Evolutionary conservation across 192 early-diverging fungal genomes (phyloP), one percentile per base, ranked within the genome.

Genomic region (Jimgerdemannia lactiflua): DNA sequence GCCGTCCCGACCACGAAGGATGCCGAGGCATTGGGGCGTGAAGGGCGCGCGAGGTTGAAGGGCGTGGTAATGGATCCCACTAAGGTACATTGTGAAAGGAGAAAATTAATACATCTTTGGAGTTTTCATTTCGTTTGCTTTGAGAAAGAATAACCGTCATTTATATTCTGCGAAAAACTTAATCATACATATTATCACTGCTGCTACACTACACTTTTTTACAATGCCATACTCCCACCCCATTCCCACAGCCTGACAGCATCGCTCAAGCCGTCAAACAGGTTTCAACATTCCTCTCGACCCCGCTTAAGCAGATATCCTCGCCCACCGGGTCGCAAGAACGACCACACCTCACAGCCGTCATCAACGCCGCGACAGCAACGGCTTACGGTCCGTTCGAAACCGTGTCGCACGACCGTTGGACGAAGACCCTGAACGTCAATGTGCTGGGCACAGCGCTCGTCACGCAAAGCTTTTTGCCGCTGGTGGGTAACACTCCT

Each of bases 361-460:
- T 81, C 29, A 73, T 81, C 63, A 70, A 77, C 20, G 75, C 71
- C 70, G 76, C 76, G 18, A 63, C 71, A 4, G 65, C 64, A 3
- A 6, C 65, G 1, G 69, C 65, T 3, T 8, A 72, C 49, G 49
- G 80, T 7, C 59, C 80, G 2, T 67, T 81, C 44, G 80, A 81
- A 70, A 77, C 77, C 11, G 76, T 81, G 4, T n/a, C 77, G 3
- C 6, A 77, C 44, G 73, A 71, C 0, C 42, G 44, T 3, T 81
- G 80, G 80, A 70, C 73, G 39, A 68, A 74, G 44, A 49, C 80
- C 3, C 43, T 81, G 8, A 70, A 81, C 49, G 9, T 63, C 65
- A 81, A 81, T 39, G 44, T 81, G 29, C 77, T 71, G 7, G 80
- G 75, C n/a, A 43, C 81, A 3, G 74, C 73, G n/a, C 64, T 82